phyloP scores from a whole-genome alignment of 1,284 basidiomycete species.

The Trametes pubescens region DNA sequence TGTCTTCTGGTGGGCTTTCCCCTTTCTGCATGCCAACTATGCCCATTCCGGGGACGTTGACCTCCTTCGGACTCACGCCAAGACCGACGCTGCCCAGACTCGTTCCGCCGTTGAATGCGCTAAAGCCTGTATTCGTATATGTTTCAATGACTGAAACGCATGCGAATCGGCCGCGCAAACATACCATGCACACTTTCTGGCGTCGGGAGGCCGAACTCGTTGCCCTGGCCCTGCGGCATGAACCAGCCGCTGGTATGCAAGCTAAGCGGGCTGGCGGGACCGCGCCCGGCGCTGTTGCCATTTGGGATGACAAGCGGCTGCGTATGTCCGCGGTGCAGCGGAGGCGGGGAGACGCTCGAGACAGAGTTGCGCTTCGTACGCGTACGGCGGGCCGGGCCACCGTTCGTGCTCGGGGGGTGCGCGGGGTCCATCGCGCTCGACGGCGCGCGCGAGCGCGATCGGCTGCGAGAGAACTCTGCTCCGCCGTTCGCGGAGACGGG shows the following conservation, averaged over 20 bases:
- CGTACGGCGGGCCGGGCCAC: conserved; percentile 46
- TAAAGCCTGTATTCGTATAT: conserved; percentile 32
- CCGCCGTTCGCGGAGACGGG: conserved; percentile 33
- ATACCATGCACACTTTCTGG: conserved; percentile 49
- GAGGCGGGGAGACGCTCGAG: conserved; percentile 53
- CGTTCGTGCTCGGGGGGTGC: conserved; percentile 46
- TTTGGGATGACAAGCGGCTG: conserved; percentile 70
- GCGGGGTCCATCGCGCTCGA: conserved; percentile 55
- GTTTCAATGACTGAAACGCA: conserved; percentile 12
- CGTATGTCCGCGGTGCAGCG: conserved; percentile 44
- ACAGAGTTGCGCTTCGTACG: conserved; percentile 56
- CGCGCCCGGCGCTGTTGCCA: conserved; percentile 34
- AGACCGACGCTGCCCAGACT: conserved; percentile 33
- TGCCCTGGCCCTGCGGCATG: conserved; percentile 37
- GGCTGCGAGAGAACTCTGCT: conserved; percentile 47
- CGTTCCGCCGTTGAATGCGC: conserved; percentile 37
- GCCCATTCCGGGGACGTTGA: conserved; percentile 34
- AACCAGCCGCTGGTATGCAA: conserved; percentile 41
- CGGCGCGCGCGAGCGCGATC: conserved; percentile 47
- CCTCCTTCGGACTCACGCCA: conserved; percentile 47
- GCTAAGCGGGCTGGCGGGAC: conserved; percentile 42
- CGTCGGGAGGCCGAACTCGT: conserved; percentile 50
- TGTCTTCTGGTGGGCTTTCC: conserved; percentile 44
- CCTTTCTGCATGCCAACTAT: conserved; percentile 36
- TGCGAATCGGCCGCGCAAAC: conserved; percentile 11